These are phyloP conservation scores for Clitoria ternatea DNA, from an alignment of 306 rosid species.

Conservation along the genomic window DNA sequence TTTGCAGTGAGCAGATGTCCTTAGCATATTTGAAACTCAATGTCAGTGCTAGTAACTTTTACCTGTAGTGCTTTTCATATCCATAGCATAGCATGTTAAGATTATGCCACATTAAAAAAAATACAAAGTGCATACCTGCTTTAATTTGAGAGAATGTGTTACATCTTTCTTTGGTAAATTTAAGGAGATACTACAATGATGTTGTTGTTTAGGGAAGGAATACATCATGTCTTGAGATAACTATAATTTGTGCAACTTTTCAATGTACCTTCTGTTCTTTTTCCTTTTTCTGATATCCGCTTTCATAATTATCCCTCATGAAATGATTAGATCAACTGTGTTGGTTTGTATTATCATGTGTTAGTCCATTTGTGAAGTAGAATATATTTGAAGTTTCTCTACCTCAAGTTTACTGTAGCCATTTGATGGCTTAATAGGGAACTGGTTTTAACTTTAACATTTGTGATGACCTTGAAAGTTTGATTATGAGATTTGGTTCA, in stretches of 20 bases:
- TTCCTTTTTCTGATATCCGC: neutral
- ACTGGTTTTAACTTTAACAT: neutral
- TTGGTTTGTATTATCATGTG: neutral
- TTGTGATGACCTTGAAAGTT: neutral
- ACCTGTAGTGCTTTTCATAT: neutral
- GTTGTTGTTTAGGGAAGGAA: neutral
- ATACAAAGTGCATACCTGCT: neutral
- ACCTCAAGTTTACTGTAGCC: neutral
- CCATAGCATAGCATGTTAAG: neutral
- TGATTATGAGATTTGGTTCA: neutral
- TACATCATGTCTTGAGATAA: neutral
- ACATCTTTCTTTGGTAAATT: neutral
- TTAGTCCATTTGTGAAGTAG: neutral
- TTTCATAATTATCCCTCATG: neutral
- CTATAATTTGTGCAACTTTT: neutral
- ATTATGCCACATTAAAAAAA: neutral
- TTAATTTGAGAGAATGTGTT: neutral
- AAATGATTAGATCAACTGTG: neutral
- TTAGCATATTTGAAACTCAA: slow-evolving; percentile 51
- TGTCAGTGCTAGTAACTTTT: slow-evolving; percentile 46
- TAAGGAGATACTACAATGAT: neutral
- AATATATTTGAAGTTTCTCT: neutral
- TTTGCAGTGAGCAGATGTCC: slow-evolving; percentile 44
- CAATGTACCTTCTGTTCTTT: neutral
- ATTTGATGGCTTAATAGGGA: neutral